Conservation (phyloP, 108 stramenopile genomes). For the Hondaea fermentalgiana region DNA sequence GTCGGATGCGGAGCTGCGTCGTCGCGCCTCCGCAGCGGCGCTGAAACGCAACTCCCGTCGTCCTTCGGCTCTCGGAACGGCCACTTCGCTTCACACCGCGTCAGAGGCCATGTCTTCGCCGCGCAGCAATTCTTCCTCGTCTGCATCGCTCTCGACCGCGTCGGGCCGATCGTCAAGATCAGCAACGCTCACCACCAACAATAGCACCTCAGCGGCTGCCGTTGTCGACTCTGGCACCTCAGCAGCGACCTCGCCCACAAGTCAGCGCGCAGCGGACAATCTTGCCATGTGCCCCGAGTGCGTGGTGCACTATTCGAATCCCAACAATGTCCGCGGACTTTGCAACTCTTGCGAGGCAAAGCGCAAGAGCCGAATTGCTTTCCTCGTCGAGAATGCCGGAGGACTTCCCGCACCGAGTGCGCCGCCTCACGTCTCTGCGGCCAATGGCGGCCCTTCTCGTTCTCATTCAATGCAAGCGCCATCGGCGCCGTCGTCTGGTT, state of each 20-base stretch:
- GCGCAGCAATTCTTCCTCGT: too few relatives aligned
- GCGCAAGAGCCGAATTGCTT: not conserved
- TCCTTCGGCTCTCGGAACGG: not conserved
- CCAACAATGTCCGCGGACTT: not conserved
- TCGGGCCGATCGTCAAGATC: not conserved
- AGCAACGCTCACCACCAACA: not conserved
- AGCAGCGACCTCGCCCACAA: not conserved
- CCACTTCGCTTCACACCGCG: not conserved
- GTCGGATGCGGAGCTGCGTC: not conserved
- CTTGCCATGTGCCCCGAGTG: not conserved
- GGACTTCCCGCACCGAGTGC: not conserved
- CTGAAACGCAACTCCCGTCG: not conserved
- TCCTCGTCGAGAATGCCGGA: not conserved
- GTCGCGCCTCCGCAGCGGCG: not conserved
- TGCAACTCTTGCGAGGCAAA: not conserved
- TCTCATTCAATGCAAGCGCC: too few relatives aligned
- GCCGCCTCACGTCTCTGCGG: not conserved
- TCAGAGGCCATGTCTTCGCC: not conserved
- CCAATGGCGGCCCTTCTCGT: too few relatives aligned
- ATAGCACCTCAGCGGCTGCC: not conserved
- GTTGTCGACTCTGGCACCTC: not conserved
- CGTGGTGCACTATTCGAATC: not conserved
- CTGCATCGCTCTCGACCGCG: too few relatives aligned
- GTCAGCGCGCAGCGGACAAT: not conserved
- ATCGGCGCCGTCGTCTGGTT: too few relatives aligned